Conservation (phyloP, 2,329 filamentous ascomycete species). For the Septoria petroselini region DNA sequence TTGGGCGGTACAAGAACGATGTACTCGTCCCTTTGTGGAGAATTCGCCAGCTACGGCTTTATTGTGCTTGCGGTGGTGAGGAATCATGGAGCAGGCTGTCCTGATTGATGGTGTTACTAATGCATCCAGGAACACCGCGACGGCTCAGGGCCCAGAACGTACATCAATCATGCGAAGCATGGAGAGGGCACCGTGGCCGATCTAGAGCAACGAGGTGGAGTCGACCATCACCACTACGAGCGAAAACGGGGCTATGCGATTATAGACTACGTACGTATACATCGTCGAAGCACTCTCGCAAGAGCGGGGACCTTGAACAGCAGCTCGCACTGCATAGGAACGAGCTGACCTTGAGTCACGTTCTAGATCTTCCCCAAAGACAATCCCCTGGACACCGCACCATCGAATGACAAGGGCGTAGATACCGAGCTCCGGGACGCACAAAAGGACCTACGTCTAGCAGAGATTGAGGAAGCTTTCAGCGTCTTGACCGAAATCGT, state of each 20-base stretch:
- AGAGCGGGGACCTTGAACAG: too few relatives aligned
- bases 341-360: too few relatives aligned
- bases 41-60: slow-evolving; percentile 65
- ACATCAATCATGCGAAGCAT: slow-evolving; percentile 54
- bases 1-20: slow-evolving; percentile 62
- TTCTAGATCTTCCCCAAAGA: slow-evolving; percentile 55
- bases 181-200: slow-evolving; percentile 40
- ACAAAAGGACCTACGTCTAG: slow-evolving; percentile 61
- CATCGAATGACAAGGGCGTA: slow-evolving; percentile 58
- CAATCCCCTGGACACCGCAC: slow-evolving; percentile 47
- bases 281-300: too few relatives aligned
- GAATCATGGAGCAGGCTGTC: too few relatives aligned
- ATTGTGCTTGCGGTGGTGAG: slow-evolving; percentile 56
- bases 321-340: too few relatives aligned
- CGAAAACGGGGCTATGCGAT: slow-evolving; percentile 30
- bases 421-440: slow-evolving; percentile 59
- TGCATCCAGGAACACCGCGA: slow-evolving; percentile 56
- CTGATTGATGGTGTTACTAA: too few relatives aligned
- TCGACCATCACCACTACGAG: slow-evolving; percentile 32
- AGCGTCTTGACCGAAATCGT: slow-evolving; percentile 56
- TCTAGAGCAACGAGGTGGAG: slow-evolving; percentile 25
- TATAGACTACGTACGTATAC: slow-evolving; percentile 50
- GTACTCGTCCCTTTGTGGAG: slow-evolving; percentile 62
- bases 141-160: slow-evolving; percentile 60
- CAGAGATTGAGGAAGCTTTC: slow-evolving; percentile 64